Conservation (phyloP, 495 filamentous ascomycete genomes). For the Copromyces sp. region DNA sequence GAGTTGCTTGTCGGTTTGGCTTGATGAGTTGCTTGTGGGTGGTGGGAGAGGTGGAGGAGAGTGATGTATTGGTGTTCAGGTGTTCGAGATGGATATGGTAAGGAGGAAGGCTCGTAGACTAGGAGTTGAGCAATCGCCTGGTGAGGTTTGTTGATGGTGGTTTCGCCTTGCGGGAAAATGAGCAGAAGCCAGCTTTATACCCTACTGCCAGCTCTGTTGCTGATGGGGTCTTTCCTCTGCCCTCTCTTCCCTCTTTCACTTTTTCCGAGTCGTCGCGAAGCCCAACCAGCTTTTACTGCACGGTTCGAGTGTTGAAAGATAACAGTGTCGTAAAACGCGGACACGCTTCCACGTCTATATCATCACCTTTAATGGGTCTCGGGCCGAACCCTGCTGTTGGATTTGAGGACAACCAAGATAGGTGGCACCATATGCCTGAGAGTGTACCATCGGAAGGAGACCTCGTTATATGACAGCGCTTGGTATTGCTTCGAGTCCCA, state of each 20-base stretch:
- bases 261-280: background rate
- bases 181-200: no score
- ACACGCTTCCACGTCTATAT: background rate
- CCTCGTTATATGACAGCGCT: background rate
- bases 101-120: no score
- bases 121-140: no score
- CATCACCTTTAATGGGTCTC: background rate
- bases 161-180: no score
- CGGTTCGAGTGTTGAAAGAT: background rate
- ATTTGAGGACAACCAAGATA: background rate
- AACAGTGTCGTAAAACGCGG: background rate
- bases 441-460: background rate
- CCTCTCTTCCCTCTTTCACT: no score
- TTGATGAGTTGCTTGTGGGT: background rate
- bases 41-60: background rate
- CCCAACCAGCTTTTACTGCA: no score
- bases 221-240: no score
- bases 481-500: background rate
- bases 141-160: no score
- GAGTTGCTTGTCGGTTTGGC: background rate
- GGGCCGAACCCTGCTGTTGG: background rate
- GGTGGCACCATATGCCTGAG: background rate
- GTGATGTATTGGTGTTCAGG: background rate
- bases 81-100: background rate
- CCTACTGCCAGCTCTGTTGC: no score